Base-by-base conservation (phyloP, 441 rosid species). In the Biscutella auriculata region DNA sequence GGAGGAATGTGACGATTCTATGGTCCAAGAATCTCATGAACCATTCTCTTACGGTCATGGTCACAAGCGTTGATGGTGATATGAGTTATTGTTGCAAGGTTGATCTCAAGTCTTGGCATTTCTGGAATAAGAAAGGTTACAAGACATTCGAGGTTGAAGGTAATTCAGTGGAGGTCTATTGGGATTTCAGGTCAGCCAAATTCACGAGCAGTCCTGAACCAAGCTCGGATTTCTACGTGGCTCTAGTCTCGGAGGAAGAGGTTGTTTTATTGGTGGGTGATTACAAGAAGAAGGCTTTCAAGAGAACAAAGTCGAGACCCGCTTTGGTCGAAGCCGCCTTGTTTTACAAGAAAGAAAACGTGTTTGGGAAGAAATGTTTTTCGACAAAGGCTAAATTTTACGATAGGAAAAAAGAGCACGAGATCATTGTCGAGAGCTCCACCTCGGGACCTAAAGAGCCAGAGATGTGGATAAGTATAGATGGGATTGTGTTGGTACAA, bases 71-170 rank as follows among this genome's bases (percentile, higher is more conserved):
- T n/a, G 80, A 79, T 30, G 81, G 78, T 0, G 78, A 80, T 35
- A 66, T 57, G 27, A 77, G 66, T 21, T 77, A 77, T 6, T 60
- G 67, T 1, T 84, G 85, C 66, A 84, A 84, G 78, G 70, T 84
- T 53, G 87, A 84, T 58, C 81, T 84, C 13, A 84, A 78, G 66
- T 82, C 92, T 0, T 84, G 92, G 92, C 85, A 82, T 29, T 84
- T 84, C 19, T 84, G 92, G 92, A 79, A 80, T 71, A 79, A 67
- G 44, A 82, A 77, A 66, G 92, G 92, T 7, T 73, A 70, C 28
- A 84, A 84, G 37, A 66, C 83, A 0, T 75, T 80, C 1, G 77
- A 75, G 14, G 81, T 82, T 1, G 88, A 82, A 50, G 75, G 85
- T 4, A 62, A 65, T 35, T 74, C 58, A 6, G 61, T 82, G 3